Conservation (phyloP, 2,329 filamentous ascomycete genomes). For the Cordyceps militaris region DNA sequence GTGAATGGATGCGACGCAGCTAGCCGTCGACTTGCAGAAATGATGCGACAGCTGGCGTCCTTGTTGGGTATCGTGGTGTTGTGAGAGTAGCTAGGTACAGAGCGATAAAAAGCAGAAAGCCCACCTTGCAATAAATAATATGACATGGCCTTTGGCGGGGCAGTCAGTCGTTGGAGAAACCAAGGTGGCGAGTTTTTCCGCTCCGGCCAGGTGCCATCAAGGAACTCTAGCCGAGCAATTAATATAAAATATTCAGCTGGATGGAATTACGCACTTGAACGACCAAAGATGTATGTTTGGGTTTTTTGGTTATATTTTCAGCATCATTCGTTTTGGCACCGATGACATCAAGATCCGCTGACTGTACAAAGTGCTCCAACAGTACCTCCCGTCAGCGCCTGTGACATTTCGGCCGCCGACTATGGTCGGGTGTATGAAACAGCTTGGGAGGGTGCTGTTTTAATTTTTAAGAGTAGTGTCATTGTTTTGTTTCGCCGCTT, state of each 20-base stretch:
- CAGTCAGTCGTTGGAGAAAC: conserved; percentile 18
- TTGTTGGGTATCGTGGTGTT: not conserved
- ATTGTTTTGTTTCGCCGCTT: conserved; percentile 53
- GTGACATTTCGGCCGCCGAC: too few relatives aligned
- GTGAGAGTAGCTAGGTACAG: not conserved
- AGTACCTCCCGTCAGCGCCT: too few relatives aligned
- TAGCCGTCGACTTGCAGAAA: conserved; percentile 5
- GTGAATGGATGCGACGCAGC: conserved; percentile 4
- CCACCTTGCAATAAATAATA: conserved; percentile 16
- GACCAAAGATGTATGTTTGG: too few relatives aligned
- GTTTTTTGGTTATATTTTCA: too few relatives aligned
- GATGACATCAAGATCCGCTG: too few relatives aligned
- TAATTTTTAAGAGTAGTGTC: not conserved
- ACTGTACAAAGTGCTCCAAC: too few relatives aligned
- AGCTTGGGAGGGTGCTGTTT: too few relatives aligned
- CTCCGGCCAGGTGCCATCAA: conserved; percentile 14
- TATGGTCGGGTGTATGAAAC: too few relatives aligned
- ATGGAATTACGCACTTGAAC: too few relatives aligned
- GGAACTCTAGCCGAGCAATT: too few relatives aligned
- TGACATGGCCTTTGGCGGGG: conserved; percentile 25
- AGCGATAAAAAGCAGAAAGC: conserved; percentile 24
- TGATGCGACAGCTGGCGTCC: not conserved
- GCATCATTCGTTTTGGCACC: too few relatives aligned
- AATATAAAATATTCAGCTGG: too few relatives aligned
- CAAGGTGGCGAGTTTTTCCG: conserved; percentile 26